Base-by-base conservation (phyloP, 2,329 filamentous ascomycete genomes). In the Colletotrichum sp. region DNA sequence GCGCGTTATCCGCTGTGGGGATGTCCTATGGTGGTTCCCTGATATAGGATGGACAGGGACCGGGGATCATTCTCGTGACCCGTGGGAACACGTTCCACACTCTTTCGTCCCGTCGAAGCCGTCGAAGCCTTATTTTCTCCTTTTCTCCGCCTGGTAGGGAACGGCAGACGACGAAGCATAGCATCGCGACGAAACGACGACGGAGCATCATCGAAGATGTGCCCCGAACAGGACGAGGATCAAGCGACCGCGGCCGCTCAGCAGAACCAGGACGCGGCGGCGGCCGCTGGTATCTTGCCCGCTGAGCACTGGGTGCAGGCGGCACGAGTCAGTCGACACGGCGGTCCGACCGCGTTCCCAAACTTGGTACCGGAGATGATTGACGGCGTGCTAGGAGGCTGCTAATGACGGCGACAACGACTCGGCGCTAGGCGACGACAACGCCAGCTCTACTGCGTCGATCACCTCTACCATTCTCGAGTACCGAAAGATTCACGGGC, bases 401-500 rank as follows among this genome's bases (percentile, higher is more conserved):
- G 69, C 43, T 21, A 21, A 65, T 3, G 70, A 75, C 6, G 75
- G 30, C 30, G 70, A 76, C 18, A 55, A 36, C 66, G 78, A 79
- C 28, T 79, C 78, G 13, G 65, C 74, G 10, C 55, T 78, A 14
- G 77, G 76, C 26, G 72, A 68, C 14, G 76, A 74, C n/a, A 39
- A 32, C 16, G 75, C 77, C 36, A 79, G 73, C 61, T 79, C 80
- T 6, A 83, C 82, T 10, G 81, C 81, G 6, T 84, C 83, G 2
- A 74, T 83, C 18, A 79, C 78, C 0, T 82, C 82, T 16, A 80
- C 78, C 28, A 83, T 83, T 32, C 77, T 83, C 2, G 66, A 80
- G 3, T 84, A 84, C 73, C 79, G 83, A 10, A 81, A 78, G 6
- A 77, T 83, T 32, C 74, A 83, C 9, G 83, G 83, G 2, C 78